Evolutionary conservation across 1,139 yeast genomes (phyloP).

Genomic region (Geotrichum phurueaensis): DNA sequence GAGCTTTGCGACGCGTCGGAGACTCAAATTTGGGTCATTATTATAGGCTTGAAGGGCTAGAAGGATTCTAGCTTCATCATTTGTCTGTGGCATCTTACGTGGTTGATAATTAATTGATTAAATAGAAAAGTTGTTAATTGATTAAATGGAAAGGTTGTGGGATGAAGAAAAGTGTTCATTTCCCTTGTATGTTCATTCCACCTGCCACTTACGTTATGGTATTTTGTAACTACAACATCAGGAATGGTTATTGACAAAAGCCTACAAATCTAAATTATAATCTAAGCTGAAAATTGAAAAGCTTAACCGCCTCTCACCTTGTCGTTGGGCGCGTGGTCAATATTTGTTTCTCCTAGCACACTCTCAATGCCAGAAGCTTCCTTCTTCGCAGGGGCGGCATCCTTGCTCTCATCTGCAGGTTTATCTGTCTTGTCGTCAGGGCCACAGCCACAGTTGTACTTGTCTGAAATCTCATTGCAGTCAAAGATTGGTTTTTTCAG

Average conservation of each 20-base stretch:
- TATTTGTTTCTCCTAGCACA: slow-evolving; percentile 7
- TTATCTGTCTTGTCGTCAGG: slow-evolving; percentile 51
- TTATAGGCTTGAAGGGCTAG: too few relatives aligned
- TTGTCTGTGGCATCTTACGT: too few relatives aligned
- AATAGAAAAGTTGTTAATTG: too few relatives aligned
- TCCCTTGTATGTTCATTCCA: too few relatives aligned
- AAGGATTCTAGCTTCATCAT: too few relatives aligned
- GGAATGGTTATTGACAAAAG: background rate
- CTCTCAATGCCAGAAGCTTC: background rate
- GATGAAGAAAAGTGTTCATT: too few relatives aligned
- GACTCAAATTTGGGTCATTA: too few relatives aligned
- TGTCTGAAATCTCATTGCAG: slow-evolving; percentile 76
- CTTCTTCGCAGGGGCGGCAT: slow-evolving; percentile 19
- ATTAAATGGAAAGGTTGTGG: too few relatives aligned
- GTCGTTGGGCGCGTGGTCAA: slow-evolving; percentile 13
- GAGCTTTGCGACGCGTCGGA: too few relatives aligned
- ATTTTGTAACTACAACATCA: background rate
- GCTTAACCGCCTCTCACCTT: slow-evolving; percentile 14
- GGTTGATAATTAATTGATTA: too few relatives aligned
- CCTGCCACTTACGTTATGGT: too few relatives aligned
- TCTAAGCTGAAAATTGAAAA: background rate
- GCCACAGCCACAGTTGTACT: slow-evolving; percentile 96
- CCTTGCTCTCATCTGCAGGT: slow-evolving; percentile 42
- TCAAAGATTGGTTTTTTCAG: slow-evolving; percentile 70
- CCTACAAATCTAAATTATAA: background rate